Conservation (phyloP, 805 yeast genomes). For the Wickerhamomyces tratensis region DNA sequence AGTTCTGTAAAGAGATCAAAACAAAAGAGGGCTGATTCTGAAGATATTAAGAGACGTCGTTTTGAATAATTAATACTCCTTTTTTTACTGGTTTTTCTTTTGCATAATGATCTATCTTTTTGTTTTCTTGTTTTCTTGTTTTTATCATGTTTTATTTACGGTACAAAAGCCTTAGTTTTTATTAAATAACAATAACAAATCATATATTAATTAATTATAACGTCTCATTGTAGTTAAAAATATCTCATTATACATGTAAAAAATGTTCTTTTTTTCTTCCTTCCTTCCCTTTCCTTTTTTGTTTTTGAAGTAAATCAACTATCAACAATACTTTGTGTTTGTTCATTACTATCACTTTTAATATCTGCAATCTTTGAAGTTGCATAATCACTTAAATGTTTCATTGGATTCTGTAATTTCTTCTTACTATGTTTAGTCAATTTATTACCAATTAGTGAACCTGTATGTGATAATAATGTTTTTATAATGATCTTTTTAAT, state of each 20-base stretch:
- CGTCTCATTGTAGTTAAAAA: no score
- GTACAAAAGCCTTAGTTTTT: no score
- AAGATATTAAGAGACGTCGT: conserved; percentile 18
- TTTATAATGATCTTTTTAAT: conserved; percentile 56
- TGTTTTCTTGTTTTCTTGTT: no score
- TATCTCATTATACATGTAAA: no score
- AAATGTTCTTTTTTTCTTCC: no score
- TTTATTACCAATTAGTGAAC: conserved; percentile 73
- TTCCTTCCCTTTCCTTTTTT: no score
- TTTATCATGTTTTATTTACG: no score
- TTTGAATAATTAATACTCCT: conserved; percentile 4
- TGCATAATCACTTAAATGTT: conserved; percentile 15
- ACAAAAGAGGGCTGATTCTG: conserved; percentile 23
- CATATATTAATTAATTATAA: no score
- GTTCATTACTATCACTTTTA: conserved; percentile 5
- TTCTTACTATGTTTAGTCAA: conserved; percentile 29
- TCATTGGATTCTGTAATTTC: conserved; percentile 5
- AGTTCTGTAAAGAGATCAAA: conserved; percentile 25
- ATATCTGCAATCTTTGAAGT: conserved; percentile 13
- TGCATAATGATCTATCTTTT: no score
- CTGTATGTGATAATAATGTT: conserved; percentile 55
- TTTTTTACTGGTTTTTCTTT: background rate
- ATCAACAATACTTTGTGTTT: no score
- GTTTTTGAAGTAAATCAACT: no score
- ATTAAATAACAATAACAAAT: no score